Base-by-base conservation (phyloP, 1,139 yeast genomes). In the Saccharomyces hybrid region DNA sequence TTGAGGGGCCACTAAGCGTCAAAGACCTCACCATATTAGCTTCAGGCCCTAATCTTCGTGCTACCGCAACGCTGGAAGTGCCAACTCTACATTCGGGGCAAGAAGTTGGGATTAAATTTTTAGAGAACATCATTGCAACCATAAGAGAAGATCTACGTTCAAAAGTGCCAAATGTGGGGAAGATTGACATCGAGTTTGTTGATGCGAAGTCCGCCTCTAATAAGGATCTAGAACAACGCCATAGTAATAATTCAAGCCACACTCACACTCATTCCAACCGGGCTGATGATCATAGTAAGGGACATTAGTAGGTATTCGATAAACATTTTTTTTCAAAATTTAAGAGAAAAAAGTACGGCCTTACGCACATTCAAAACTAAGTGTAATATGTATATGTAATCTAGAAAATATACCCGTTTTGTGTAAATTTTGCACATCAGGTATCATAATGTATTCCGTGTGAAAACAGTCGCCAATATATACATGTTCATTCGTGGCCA, bases 81-180 rank as follows among this genome's bases (percentile, higher is more conserved):
- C 77, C 79, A 16, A 46, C 67, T 16, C 78, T 71, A 57, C 68
- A 69, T 55, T 77, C 80, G 73, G 80, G 73, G 51, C 77, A 75
- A 56, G 69, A 71, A 13, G 62, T 79, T 49, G 76, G 75, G 7
- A 67, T 79, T 34, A 73, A 72, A 34, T 78, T 78, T 62, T 76
- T 80, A 65, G 81, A 78, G 56, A 63, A 71, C 48, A 78, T 78
- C 27, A 69, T 77, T 23, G 69, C 68, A 29, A 74, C 71, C 54
- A 29, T 72, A 26, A 61, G 63, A 38, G 54, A 59, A 16, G 49
- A 58, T 3, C 50, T 68, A 14, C 56, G 61, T 56, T 54, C 59
- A 8, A 60, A 66, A 25, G 59, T 72, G 23, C 67, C 70, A 2
- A 62, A 69, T 53, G 54, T 73, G 49, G 68, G 67, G 56, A 68